Base-by-base conservation (phyloP, 2,329 filamentous ascomycete genomes). In the Chlorencoelia australis region DNA sequence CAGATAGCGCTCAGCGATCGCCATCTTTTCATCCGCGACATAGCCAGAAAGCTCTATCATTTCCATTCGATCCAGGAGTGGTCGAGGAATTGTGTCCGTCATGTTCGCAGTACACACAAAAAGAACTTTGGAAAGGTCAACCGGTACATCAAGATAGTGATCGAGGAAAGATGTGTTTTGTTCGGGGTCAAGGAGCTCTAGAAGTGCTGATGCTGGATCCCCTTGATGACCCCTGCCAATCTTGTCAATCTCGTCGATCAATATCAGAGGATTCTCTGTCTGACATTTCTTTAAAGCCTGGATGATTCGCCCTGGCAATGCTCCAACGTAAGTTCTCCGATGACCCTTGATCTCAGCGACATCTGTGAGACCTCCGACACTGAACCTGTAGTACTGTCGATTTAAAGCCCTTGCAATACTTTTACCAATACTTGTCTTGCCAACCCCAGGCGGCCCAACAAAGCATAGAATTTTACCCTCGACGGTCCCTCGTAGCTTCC, bases 71-170 rank as follows among this genome's bases (percentile, higher is more conserved):
- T 98, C 91, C 11, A 96, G 71, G 0, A 98, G 70, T 3, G 91
- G 93, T 27, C 88, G 76, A 11, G 91, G 91, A 43, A 98, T 98
- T 0, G 91, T 98, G 54, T 98, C 91, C 0, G 88, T 94, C 81
- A 96, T 93, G 60, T 98, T 98, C 41, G 91, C 91, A 10, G 91
- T 98, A 69, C 91, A 98, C 27, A 98, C 91, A 57, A 98, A 98
- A 15, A 98, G 71, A 2, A 98, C 91, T 65, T 96, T 96, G 33
- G 88, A 95, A 33, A 98, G 69, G 57, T 98, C 91, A 5, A 98
- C 89, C 0, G 91, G 91, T 1, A 98, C 87, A 59, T 98, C 91
- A 74, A 98, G 86, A 64, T 98, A 98, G 60, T 98, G 91, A 52
- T 98, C 91, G 45, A 98, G 62, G 73, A 98, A 98, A 16, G 88